Evolutionary conservation across 306 rosid genomes (phyloP), one percentile per base, ranked within the genome.

Genomic region (Sophora flavescens): DNA sequence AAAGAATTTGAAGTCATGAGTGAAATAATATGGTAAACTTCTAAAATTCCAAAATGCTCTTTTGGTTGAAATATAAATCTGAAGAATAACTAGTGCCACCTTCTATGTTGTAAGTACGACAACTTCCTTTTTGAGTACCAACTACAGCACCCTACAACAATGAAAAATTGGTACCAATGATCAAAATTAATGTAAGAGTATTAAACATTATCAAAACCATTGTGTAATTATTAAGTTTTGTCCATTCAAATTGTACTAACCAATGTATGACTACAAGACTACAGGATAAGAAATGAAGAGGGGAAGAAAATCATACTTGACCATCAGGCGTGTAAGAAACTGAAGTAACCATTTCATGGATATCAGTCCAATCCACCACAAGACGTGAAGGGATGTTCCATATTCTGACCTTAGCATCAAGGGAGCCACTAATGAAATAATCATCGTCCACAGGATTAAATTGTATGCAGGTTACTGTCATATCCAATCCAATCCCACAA

Each of bases 331-430:
- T 82, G 82, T 85, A 92, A 70, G 92, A 84, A 72, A 88, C 82
- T 28, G 98, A 91, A 44, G 98, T 95, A 80, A 95, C 90, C 96
- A 92, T 89, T 80, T 95, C 97, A 81, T 89, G 89, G 53, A 87
- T 75, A 74, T 95, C 98, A 14, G 84, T 86, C 98, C 98, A 92
- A 56, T 95, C 93, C 26, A 87, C 96, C 1, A 95, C 98, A 2
- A 74, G 87, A 10, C 97, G 85, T 0, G 78, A 82, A 4, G 97
- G 82, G 62, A 92, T 77, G 84, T 77, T 91, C 98, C 98, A 95
- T 81, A 92, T 79, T 72, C 97, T 88, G 47, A 95, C 81, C 86
- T 92, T 95, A 12, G 90, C 96, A 78, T 95, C 98, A 44, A 95
- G 97, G 51, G 97, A 91, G 51, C 97, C 97, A 72, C 93, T 95